Evolutionary conservation across 2,329 filamentous ascomycete species (phyloP).

Genomic region (Helotiales sp.): DNA sequence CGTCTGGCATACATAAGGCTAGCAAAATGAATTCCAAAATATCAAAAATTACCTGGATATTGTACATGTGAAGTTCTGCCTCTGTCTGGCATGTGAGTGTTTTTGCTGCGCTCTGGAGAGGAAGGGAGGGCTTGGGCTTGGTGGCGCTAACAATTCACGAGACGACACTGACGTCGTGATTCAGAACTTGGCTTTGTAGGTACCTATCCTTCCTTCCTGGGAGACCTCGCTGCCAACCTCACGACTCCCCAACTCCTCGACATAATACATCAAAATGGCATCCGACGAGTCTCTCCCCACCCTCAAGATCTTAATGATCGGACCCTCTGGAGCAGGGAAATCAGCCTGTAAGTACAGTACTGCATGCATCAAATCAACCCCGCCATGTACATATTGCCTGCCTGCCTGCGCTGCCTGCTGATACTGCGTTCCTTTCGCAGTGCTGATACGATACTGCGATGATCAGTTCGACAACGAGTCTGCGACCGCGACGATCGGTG

Average conservation of each 20-base stretch:
- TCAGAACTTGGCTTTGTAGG: conserved; percentile 20
- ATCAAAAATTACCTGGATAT: conserved; percentile 32
- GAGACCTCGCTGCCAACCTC: neutral
- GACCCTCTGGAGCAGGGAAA: conserved; percentile 60
- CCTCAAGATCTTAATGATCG: conserved; percentile 60
- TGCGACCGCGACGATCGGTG: conserved; percentile 60
- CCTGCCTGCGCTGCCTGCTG: conserved; percentile 10
- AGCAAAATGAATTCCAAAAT: conserved; percentile 42
- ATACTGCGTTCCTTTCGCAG: conserved; percentile 41
- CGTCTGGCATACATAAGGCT: conserved; percentile 43
- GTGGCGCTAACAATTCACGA: conserved; percentile 25
- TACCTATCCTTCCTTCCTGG: neutral
- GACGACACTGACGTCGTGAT: conserved; percentile 30
- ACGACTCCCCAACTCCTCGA: conserved; percentile 10
- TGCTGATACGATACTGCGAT: conserved; percentile 60
- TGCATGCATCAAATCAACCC: neutral
- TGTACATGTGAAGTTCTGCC: conserved; percentile 12
- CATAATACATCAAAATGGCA: conserved; percentile 43
- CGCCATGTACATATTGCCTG: neutral
- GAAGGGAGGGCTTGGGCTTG: neutral
- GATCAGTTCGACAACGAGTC: conserved; percentile 61
- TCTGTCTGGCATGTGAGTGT: conserved; percentile 12
- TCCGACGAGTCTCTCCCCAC: conserved; percentile 54
- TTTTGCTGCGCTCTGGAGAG: neutral
- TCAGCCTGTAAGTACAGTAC: conserved; percentile 53